Percentiles rank a stretch among this genome's conserved stretches.
These are phyloP conservation scores for Cercospora sp. DNA, from an alignment of 2,329 filamentous ascomycete species.

Conservation along the genomic window DNA sequence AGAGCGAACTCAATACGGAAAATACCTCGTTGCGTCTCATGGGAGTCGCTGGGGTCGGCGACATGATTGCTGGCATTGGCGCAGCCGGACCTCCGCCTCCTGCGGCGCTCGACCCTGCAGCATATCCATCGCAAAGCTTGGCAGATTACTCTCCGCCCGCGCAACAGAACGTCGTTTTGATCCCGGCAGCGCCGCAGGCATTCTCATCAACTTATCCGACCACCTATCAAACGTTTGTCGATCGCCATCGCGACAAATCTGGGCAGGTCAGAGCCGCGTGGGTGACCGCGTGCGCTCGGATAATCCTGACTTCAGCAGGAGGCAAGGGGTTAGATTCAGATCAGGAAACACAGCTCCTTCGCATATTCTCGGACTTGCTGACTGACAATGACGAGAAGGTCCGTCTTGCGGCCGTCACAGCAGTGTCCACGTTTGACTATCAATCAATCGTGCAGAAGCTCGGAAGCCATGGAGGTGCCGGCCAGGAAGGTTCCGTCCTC, in stretches of 20 bases:
- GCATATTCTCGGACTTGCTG: conserved; percentile 71
- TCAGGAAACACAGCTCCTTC: conserved; percentile 75
- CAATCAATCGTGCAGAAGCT: conserved; percentile 79
- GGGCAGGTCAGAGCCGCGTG: conserved; percentile 79
- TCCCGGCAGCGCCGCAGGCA: conserved; percentile 81
- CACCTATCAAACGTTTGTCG: conserved; percentile 81
- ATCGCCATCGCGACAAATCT: conserved; percentile 83
- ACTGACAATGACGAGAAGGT: conserved; percentile 90
- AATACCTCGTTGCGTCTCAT: conserved; percentile 82
- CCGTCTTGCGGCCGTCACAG: conserved; percentile 81
- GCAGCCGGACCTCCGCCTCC: conserved; percentile 80
- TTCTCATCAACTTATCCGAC: conserved; percentile 79
- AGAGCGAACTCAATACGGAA: conserved; percentile 87
- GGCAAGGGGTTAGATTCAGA: conserved; percentile 82
- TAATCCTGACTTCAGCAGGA: conserved; percentile 86
- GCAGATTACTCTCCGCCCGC: conserved; percentile 45
- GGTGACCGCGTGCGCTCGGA: conserved; percentile 80
- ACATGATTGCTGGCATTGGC: conserved; percentile 91
- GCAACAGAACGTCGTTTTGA: conserved; percentile 65
- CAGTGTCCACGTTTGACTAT: conserved; percentile 78
- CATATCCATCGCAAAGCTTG: conserved; percentile 73
- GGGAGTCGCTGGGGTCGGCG: conserved; percentile 90
- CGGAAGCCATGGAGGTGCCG: conserved; percentile 71
- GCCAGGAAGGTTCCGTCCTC: conserved; percentile 74
- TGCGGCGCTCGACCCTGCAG: conserved; percentile 72